Evolutionary conservation across 495 filamentous ascomycete species (phyloP).

Genomic region (Aspergillus biplanus): DNA sequence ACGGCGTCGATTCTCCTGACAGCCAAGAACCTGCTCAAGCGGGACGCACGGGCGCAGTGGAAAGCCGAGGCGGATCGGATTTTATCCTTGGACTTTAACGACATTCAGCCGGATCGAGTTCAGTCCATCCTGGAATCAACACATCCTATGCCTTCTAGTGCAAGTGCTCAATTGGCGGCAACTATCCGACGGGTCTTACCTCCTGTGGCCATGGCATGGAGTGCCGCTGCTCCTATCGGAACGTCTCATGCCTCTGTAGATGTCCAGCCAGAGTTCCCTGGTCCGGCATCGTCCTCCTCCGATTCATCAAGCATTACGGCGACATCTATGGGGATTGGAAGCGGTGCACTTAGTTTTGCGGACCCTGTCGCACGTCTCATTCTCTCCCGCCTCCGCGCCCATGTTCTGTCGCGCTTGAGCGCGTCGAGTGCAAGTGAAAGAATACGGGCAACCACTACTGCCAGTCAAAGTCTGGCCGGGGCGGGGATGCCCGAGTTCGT

Average conservation of each 20-base stretch:
- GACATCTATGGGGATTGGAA: slow-evolving; percentile 10
- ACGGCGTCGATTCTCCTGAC: slow-evolving; percentile 83
- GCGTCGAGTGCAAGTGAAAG: slow-evolving; percentile 79
- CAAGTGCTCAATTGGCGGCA: slow-evolving; percentile 45
- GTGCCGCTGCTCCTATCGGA: slow-evolving; percentile 37
- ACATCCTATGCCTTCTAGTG: slow-evolving; percentile 70
- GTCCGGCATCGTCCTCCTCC: slow-evolving; percentile 19
- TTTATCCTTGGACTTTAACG: slow-evolving; percentile 58
- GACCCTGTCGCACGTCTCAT: slow-evolving; percentile 85
- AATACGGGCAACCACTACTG: slow-evolving; percentile 77
- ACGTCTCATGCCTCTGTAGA: slow-evolving; percentile 44
- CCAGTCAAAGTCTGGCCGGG: slow-evolving; percentile 78
- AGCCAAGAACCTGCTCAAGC: slow-evolving; percentile 92
- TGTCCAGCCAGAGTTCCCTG: slow-evolving; percentile 28
- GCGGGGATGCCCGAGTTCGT: slow-evolving; percentile 89
- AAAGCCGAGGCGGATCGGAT: slow-evolving; percentile 82
- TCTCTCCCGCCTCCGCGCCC: slow-evolving; percentile 71
- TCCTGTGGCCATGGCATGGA: slow-evolving; percentile 45
- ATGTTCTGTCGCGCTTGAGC: slow-evolving; percentile 75
- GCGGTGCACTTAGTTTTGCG: slow-evolving; percentile 47
- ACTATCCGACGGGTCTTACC: slow-evolving; percentile 61
- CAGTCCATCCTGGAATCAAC: slow-evolving; percentile 79
- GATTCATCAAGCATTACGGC: slow-evolving; percentile 18
- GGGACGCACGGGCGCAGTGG: slow-evolving; percentile 89
- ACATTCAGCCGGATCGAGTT: slow-evolving; percentile 63